Percentiles rank a stretch among this genome's conserved stretches.
These are phyloP conservation scores for Plectosphaerella cucumerina DNA, from an alignment of 2,329 filamentous ascomycete species.

Conservation along the genomic window DNA sequence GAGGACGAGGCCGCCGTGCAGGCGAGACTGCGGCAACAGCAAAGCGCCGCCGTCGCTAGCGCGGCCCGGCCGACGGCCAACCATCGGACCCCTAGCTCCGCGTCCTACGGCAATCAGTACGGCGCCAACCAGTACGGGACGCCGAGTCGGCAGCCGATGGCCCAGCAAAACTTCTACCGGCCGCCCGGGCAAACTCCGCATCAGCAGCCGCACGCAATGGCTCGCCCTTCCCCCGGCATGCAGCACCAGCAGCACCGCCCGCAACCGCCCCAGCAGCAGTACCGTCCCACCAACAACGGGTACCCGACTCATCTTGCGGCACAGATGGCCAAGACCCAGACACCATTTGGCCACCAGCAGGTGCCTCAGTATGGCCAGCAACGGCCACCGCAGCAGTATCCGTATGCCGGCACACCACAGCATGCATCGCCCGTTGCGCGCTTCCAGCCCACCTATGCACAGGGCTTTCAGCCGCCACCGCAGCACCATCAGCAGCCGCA, in stretches of 20 bases:
- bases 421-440: conserved; percentile 38
- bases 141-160: conserved; percentile 38
- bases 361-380: conserved; percentile 45
- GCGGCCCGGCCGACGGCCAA: conserved; percentile 23
- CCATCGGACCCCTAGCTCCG: conserved; percentile 31
- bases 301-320: conserved; percentile 43
- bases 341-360: conserved; percentile 47
- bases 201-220: conserved; percentile 30
- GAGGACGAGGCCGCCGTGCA: conserved; percentile 73
- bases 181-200: conserved; percentile 33
- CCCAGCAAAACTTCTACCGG: conserved; percentile 41
- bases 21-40: conserved; percentile 39
- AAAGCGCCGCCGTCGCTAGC: conserved; percentile 18
- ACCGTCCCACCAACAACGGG: conserved; percentile 45
- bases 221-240: conserved; percentile 23
- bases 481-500: conserved; percentile 21
- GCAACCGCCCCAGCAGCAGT: conserved; percentile 35
- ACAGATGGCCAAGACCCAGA: conserved; percentile 47
- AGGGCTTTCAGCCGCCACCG: conserved; percentile 18
- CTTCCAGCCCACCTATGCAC: conserved; percentile 31
- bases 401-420: conserved; percentile 27
- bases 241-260: conserved; percentile 30
- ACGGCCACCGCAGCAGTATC: conserved; percentile 34
- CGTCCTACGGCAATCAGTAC: conserved; percentile 39
- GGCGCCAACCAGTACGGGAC: conserved; percentile 43